phyloP scores from a whole-genome alignment of 805 yeast species.

The Blastobotrys chiropterorum region DNA sequence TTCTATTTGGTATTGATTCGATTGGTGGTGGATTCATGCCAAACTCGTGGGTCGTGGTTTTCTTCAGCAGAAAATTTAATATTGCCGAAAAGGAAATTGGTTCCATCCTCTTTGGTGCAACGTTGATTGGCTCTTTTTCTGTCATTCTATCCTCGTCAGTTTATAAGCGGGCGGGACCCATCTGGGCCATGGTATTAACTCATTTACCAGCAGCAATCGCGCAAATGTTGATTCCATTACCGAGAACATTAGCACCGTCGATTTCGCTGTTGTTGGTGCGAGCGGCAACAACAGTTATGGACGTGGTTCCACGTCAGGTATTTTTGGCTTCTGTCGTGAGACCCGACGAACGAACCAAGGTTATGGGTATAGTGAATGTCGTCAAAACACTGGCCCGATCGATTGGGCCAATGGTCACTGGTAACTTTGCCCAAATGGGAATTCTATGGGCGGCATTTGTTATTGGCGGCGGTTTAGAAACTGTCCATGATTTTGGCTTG shows the following conservation, averaged over 20 bases:
- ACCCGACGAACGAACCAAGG: conserved; percentile 61
- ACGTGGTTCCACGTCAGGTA: conserved; percentile 83
- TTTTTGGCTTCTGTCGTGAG: conserved; percentile 62
- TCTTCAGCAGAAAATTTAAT: conserved; percentile 41
- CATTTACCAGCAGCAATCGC: conserved; percentile 73
- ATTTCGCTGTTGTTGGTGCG: conserved; percentile 47
- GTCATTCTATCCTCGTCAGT: conserved; percentile 35
- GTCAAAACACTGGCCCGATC: conserved; percentile 79
- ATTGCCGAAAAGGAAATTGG: conserved; percentile 40
- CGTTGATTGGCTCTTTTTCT: conserved; percentile 57
- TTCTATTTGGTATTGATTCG: conserved; percentile 71
- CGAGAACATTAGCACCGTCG: conserved; percentile 38
- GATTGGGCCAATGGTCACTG: conserved; percentile 72
- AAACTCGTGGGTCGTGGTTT: conserved; percentile 80
- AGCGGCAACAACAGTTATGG: conserved; percentile 69
- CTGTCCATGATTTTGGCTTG: conserved; percentile 31
- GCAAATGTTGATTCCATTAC: conserved; percentile 47
- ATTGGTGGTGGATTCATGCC: conserved; percentile 88
- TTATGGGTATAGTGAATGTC: conserved; percentile 79
- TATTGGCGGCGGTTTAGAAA: conserved; percentile 31
- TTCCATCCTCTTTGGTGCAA: conserved; percentile 56
- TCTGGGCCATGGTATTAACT: conserved; percentile 62
- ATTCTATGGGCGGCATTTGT: conserved; percentile 30
- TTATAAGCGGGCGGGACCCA: conserved; percentile 66
- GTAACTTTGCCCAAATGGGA: conserved; percentile 48